A percentile compares a stretch with the other conserved stretches of the same genome.
Conservation (phyloP, 345 rosid genomes). For the Arabidopsis suecica region DNA sequence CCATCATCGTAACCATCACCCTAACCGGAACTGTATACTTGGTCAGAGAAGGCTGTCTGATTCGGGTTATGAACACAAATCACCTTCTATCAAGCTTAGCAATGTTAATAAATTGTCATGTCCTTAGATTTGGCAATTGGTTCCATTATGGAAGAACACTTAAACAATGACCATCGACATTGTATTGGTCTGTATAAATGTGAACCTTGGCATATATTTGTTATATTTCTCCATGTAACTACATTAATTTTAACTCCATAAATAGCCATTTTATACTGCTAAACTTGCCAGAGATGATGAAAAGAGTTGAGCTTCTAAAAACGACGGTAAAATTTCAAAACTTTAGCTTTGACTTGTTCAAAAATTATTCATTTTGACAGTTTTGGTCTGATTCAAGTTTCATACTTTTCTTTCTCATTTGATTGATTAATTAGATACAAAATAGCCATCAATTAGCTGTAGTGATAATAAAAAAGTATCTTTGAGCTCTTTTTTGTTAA, state of each 20-base stretch:
- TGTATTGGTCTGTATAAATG: slow-evolving; percentile 12
- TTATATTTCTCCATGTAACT: background rate
- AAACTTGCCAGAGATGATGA: slow-evolving; percentile 14
- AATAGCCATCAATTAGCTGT: background rate
- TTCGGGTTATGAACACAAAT: slow-evolving; percentile 23
- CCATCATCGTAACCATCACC: slow-evolving; percentile 7
- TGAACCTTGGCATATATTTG: background rate
- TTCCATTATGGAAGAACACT: background rate
- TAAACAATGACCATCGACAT: background rate
- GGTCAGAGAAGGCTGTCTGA: slow-evolving; percentile 6
- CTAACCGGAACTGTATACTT: slow-evolving; percentile 10
- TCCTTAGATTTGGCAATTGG: background rate
- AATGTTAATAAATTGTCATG: background rate
- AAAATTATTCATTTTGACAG: background rate
- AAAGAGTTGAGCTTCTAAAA: background rate
- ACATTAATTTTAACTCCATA: background rate
- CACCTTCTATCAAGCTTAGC: background rate
- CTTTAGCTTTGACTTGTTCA: background rate
- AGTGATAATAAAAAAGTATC: background rate
- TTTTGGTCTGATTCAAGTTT: background rate
- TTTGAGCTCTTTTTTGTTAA: background rate
- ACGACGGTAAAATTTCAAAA: background rate
- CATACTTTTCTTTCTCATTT: background rate
- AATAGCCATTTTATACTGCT: background rate
- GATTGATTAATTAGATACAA: background rate